Evolutionary conservation across 257 asterid genomes (phyloP), one percentile per base, ranked within the genome.

Genomic region (Nicotiana obtusifolia): DNA sequence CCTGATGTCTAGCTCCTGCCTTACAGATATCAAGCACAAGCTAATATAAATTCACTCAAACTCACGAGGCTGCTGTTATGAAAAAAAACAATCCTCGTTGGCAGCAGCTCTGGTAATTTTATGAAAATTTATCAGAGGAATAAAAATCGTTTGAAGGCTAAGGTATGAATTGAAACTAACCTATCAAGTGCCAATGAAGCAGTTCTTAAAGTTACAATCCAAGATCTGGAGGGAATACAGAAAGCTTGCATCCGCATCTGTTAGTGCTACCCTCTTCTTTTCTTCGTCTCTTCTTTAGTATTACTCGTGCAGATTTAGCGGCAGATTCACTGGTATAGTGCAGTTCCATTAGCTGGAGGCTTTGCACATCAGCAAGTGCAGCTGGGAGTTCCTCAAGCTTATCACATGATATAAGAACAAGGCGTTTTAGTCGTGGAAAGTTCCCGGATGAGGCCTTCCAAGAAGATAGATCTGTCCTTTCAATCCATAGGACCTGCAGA

Each of bases 251-350:
- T 44, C 62, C 52, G 2, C 54, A 26, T 26, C 28, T 26, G 28
- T 26, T 26, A 26, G 28, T 26, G 10, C 20, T 33, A 0, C 13
- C 54, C 53, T 26, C 30, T 60, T 37, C 73, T 8, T 16, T 62
- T 81, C 64, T 22, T 30, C 44, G 73, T 57, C 78, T 83, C 62
- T 15, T 59, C 64, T 76, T 26, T 76, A 69, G 67, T 53, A 86
- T 83, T 16, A 37, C 83, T 81, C 87, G 73, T 3, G 89, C 89
- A 4, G 89, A 82, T 15, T 66, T 37, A 33, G 86, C 89, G 6
- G 82, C 89, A 14, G 82, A 49, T 15, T 37, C 19, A 47, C 49
- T 84, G 41, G 83, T 75, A 59, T 80, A 59, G 4, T 84, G 68
- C 8, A 86, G 49, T 31, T 82, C 86, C 11, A 86, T 69, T 37